Base-by-base conservation (phyloP, 768 basidiomycete species). In the Tricholoma terreum region DNA sequence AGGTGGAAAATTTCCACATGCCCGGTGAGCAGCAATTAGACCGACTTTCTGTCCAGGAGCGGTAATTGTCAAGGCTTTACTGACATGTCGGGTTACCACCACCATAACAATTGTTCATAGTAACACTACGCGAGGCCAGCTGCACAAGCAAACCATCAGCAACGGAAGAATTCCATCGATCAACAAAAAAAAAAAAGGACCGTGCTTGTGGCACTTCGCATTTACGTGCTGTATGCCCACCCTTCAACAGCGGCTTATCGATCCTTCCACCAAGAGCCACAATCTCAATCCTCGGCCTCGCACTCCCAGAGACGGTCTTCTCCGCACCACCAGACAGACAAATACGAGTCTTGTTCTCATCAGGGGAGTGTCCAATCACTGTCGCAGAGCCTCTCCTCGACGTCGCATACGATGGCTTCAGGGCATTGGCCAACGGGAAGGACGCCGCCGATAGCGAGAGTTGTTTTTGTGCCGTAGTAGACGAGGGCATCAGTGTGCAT, bases 111-210 rank as follows among this genome's bases (percentile, higher is more conserved):
- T 97, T 92, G 78, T 94, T 94, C 97, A 99, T 98, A 69, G 97
- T 97, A 74, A 99, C 97, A 95, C 97, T 97, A 90, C 97, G 94
- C 91, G 90, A 66, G 92, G 92, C 92, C 92, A 93, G 87, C 89
- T 93, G 67, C n/a, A n/a, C n/a, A n/a, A n/a, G n/a, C n/a, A n/a
- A n/a, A n/a, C n/a, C n/a, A n/a, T n/a, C n/a, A n/a, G n/a, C n/a
- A n/a, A n/a, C n/a, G n/a, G n/a, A n/a, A n/a, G n/a, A n/a, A n/a
- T n/a, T n/a, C n/a, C n/a, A n/a, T n/a, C n/a, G n/a, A n/a, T n/a
- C 2, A 63, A 17, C 42, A 38, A 52, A 33, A 50, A 36, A 6
- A 38, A 31, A 21, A 31, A 17, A n/a, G n/a, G n/a, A 40, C 75
- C 84, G 64, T 60, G 92, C 90, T 89, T 93, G 92, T 98, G 93